Evolutionary conservation across 1,284 basidiomycete species (phyloP), one percentile per base, ranked within the genome.

Genomic region (Ganoderma meredithae): DNA sequence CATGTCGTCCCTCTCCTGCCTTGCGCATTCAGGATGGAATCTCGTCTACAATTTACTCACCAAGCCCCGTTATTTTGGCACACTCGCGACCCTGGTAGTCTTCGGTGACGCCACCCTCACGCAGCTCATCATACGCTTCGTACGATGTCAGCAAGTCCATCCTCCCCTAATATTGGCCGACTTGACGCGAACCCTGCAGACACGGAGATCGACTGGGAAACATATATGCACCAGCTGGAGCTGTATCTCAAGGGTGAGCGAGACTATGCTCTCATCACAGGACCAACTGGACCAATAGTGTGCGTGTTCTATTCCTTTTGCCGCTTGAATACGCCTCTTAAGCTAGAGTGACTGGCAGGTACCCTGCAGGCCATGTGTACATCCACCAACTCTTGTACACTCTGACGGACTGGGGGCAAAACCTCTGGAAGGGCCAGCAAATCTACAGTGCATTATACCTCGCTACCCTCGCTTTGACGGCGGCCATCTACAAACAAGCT

Each of bases 181-280:
- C 64, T 72, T 64, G 67, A 62, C 62, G 59, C 62, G 65, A 59
- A 67, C 58, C 59, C 65, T 69, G 63, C 81, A 97, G 96, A 97
- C 82, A 99, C 98, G n/a, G 97, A 99, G 81, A 99, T 99, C 76
- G 98, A 99, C 82, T 99, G 94, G 88, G 87, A 90, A 77, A 97
- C 96, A 0, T 98, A 98, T 76, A 92, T 97, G 87, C 85, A 92
- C 68, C 98, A 99, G 71, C 88, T 94, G 1, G 85, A 91, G 64
- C 79, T 94, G 60, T 97, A 94, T 80, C 76, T 93, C 58, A 86
- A 89, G 58, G 97, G 97, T 47, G 92, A 98, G 80, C 84, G 92
- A 36, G 89, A 97, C 78, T 99, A 99, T 78, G 83, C 88, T n/a
- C 82, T 86, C 66, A 92, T 99, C 68, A 84, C 87, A 68, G 97